These are phyloP conservation scores for Helminthosporium solani DNA, from an alignment of 2,329 filamentous ascomycete genomes.

Conservation along the genomic window DNA sequence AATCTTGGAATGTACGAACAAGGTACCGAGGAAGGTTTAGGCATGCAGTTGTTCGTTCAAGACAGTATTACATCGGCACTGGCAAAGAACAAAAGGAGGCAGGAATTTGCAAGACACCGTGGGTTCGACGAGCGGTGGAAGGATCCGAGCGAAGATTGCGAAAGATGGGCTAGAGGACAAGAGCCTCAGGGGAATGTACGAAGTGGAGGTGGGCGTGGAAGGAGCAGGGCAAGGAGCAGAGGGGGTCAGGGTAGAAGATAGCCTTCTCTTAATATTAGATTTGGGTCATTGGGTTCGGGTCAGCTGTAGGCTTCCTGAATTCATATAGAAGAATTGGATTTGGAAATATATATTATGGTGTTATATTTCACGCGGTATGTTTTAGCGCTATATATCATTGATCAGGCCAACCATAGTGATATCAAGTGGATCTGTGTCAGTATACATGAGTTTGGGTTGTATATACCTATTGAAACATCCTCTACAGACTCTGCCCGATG, in stretches of 20 bases:
- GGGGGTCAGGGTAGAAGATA: neutral
- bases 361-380: too few species aligned
- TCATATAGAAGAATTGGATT: too few species aligned
- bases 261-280: neutral
- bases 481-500: too few species aligned
- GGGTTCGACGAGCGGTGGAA: constrained; percentile 45
- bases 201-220: constrained; percentile 13
- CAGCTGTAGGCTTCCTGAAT: too few species aligned
- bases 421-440: too few species aligned
- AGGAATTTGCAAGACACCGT: constrained; percentile 12
- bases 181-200: constrained; percentile 5
- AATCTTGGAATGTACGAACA: constrained; percentile 52
- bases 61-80: constrained; percentile 33
- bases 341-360: too few species aligned
- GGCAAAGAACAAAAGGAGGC: constrained; percentile 13
- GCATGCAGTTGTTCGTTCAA: constrained; percentile 46
- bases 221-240: constrained; percentile 13
- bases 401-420: too few species aligned
- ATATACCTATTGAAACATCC: too few species aligned
- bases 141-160: constrained; percentile 26
- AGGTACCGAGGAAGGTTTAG: constrained; percentile 28
- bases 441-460: too few species aligned
- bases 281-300: too few species aligned
- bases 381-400: too few species aligned
- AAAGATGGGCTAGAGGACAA: constrained; percentile 22